Evolutionary conservation across 805 yeast species (phyloP).

Genomic region (Starmerella gropengiesseri): DNA sequence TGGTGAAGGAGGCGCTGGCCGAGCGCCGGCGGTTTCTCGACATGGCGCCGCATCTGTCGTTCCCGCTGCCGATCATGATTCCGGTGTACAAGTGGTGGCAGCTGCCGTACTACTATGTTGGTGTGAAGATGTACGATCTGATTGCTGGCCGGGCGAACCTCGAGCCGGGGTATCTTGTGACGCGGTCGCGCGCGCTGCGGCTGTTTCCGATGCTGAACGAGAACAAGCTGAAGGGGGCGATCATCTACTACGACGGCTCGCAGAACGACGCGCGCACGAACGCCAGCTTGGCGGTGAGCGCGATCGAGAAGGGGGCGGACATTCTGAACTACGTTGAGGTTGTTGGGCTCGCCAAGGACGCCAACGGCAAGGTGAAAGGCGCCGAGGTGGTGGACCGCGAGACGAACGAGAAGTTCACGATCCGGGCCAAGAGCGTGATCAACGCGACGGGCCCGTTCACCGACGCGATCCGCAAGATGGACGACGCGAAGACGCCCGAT

Average conservation of each 20-base stretch:
- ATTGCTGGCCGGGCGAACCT: conserved; percentile 85
- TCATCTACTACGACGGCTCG: conserved; percentile 90
- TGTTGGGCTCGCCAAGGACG: conserved; percentile 56
- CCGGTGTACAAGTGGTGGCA: conserved; percentile 97
- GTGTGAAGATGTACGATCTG: conserved; percentile 83
- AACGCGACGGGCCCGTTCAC: conserved; percentile 95
- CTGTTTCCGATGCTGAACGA: conserved; percentile 80
- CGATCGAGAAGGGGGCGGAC: conserved; percentile 79
- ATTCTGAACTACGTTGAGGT: conserved; percentile 81
- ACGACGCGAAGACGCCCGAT: conserved; percentile 43
- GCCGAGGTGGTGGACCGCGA: conserved; percentile 56
- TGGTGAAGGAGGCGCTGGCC: conserved; percentile 79
- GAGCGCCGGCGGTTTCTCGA: conserved; percentile 77
- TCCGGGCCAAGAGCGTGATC: conserved; percentile 63
- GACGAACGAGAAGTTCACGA: conserved; percentile 50
- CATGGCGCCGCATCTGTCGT: conserved; percentile 85
- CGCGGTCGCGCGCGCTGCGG: conserved; percentile 53
- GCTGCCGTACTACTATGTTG: conserved; percentile 83
- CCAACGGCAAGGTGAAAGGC: conserved; percentile 51
- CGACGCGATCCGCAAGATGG: conserved; percentile 78
- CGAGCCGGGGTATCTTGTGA: conserved; percentile 62
- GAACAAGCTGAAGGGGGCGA: conserved; percentile 69
- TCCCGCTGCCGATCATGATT: conserved; percentile 81
- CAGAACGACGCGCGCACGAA: conserved; percentile 91
- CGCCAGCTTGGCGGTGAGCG: conserved; percentile 73